These are phyloP conservation scores for Phytophthora vignae DNA, from an alignment of 352 stramenopile species.

Conservation along the genomic window DNA sequence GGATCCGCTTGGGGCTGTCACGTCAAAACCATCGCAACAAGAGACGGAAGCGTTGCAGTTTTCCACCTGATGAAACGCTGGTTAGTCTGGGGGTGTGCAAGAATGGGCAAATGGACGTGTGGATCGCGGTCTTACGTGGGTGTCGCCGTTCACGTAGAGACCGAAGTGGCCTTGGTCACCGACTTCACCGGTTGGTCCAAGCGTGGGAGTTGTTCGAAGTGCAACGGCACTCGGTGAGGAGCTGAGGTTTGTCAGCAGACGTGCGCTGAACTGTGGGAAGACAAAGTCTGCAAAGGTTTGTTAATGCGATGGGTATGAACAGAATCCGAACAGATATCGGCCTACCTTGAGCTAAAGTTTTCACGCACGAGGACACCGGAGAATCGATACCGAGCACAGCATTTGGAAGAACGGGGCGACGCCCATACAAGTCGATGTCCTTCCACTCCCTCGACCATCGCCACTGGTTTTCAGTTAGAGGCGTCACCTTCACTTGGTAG, in stretches of 20 bases:
- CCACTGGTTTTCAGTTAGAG: conserved; percentile 77
- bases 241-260: conserved; percentile 79
- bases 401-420: conserved; percentile 49
- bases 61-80: conserved; percentile 60
- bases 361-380: conserved; percentile 46
- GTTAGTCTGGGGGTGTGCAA: neutral
- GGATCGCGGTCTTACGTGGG: conserved; percentile 53
- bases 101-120: neutral
- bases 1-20: conserved; percentile 12
- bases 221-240: conserved; percentile 35
- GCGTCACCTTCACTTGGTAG: conserved; percentile 86
- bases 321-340: neutral
- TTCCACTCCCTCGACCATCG: conserved; percentile 46
- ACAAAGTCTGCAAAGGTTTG: conserved; percentile 63
- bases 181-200: conserved; percentile 85
- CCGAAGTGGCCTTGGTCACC: conserved; percentile 93
- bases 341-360: conserved; percentile 62
- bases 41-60: conserved; percentile 91
- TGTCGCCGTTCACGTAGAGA: conserved; percentile 88
- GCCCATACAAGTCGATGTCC: conserved; percentile 90
- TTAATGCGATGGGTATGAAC: neutral
- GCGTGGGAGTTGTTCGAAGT: conserved; percentile 51
- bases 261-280: conserved; percentile 82
- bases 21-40: conserved; percentile 86
- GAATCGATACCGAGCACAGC: conserved; percentile 68